phyloP scores from a whole-genome alignment of 805 yeast genomes.

The Myxozyma melibiosi region DNA sequence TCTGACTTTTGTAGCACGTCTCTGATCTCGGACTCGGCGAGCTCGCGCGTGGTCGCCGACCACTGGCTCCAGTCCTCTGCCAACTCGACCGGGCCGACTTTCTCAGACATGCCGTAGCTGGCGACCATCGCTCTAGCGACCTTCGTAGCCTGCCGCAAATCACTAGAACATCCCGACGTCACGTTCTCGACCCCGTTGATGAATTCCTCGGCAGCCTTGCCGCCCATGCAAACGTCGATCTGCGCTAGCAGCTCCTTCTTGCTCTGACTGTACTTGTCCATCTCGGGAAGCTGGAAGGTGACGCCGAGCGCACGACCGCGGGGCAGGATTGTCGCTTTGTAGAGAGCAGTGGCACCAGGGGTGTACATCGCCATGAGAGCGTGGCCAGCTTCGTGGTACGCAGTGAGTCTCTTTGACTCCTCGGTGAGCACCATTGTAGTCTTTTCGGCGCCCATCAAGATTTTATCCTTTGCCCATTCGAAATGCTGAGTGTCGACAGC shows the following conservation, averaged over 20 bases:
- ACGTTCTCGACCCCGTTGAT: constrained; percentile 89
- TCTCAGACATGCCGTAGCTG: constrained; percentile 92
- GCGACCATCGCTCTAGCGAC: constrained; percentile 98
- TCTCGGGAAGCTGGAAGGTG: constrained; percentile 96
- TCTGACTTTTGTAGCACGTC: constrained; percentile 74
- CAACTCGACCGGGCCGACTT: constrained; percentile 87
- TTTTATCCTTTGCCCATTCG: constrained; percentile 99
- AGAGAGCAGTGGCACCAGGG: constrained; percentile 89
- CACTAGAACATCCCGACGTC: constrained; percentile 94
- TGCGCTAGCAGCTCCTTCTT: constrained; percentile 86
- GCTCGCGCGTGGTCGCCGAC: constrained; percentile 84
- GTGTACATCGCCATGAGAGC: constrained; percentile 97
- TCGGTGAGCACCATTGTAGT: constrained; percentile 97
- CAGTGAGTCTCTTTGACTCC: constrained; percentile 89
- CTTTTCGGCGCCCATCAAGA: constrained; percentile 96
- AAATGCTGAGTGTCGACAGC: constrained; percentile 88
- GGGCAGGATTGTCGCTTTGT: constrained; percentile 95
- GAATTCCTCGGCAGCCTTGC: constrained; percentile 94
- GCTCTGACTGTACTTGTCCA: constrained; percentile 95
- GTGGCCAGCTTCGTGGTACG: constrained; percentile 99
- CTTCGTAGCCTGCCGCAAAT: constrained; percentile 82
- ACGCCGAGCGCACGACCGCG: constrained; percentile 96
- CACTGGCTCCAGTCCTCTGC: constrained; percentile 93
- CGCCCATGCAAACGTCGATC: constrained; percentile 98
- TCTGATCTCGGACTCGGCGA: constrained; percentile 92